Evolutionary conservation across 495 filamentous ascomycete genomes (phyloP), one percentile per base, ranked within the genome.

Genomic region (Xeromyces bisporus): DNA sequence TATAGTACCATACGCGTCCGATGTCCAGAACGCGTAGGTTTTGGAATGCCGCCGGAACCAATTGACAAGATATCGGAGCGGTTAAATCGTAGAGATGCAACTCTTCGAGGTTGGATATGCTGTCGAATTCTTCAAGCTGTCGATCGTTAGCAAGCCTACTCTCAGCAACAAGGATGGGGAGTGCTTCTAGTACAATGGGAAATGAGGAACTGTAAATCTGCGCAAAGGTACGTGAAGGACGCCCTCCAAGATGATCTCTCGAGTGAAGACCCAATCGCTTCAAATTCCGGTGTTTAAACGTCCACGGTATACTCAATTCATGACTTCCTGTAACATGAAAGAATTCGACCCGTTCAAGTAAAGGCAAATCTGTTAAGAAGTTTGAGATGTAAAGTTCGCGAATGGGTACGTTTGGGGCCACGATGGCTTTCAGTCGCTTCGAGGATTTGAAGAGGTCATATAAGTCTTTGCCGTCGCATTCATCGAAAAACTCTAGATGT

Each of bases 261-360:
- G 41, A 42, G 35, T 43, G 34, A 10, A 64, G 31, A 7, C 37
- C 43, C 10, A 64, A 42, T 34, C 43, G 47, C 33, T 47, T 53
- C 18, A 64, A 28, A 21, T 56, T 58, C 3, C 54, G 51, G 3
- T 57, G 46, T n/a, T 29, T 16, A 7, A 29, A 18, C 0, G 55
- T 52, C 52, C 56, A 56, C 6, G 29, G 11, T 6, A 33, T 25
- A 10, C 33, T 48, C 9, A 15, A 18, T 25, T 15, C 16, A 6
- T n/a, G 25, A n/a, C 47, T 46, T 1, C 35, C 23, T 18, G 38
- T 48, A 25, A 51, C 26, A 23, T 34, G 42, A 28, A 45, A 40
- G 20, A 66, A 47, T 24, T 61, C 51, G 7, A 58, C 44, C 7
- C 43, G 50, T 33, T 66, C 59, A 1, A 71, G 53, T 4, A 39